Evolutionary conservation across 2,329 filamentous ascomycete genomes (phyloP), one percentile per base, ranked within the genome.

Genomic region (Aschersonia sp.): DNA sequence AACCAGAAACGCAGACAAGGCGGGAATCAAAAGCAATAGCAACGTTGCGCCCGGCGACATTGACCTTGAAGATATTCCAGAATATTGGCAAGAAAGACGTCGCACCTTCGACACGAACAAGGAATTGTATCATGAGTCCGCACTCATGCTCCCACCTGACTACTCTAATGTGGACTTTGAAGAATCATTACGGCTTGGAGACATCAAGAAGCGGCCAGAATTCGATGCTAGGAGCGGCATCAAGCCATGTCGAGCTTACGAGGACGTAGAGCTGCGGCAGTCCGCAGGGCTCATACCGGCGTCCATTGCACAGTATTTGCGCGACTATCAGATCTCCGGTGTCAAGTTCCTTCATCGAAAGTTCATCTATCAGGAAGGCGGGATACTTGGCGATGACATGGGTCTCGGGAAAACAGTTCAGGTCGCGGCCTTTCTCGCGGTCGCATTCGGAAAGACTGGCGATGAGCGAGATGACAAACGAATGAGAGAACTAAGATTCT

Each of bases 391-490:
- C 3, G 92, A 98, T 59, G 92, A 98, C 58, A 98, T 98, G 92
- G 92, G 92, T 28, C 66, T 98, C 32, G 92, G 92, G 1, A 98
- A 98, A 65, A 98, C 92, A 0, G 87, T 98, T 2, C 92, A 98
- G 63, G 87, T 98, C 30, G 92, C 89, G 49, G 85, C 89, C 0
- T 97, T 98, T 54, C 70, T 98, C 29, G 86, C 88, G 0, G 88
- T 82, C 1, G 89, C 89, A 0, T 98, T 95, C 61, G 92, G 92
- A 5, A 98, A 98, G 66, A 94, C 85, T 1, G 91, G 82, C 1
- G 91, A 95, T 56, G 84, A 89, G 61, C 73, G 88, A 46, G 92
- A 98, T 57, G 71, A 68, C 4, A 94, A 94, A 60, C 75, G 88
- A 28, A 89, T 97, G 84, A 78, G 91, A 40, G 92, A 92, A 60